Evolutionary conservation across 371 early-diverging fungal genomes (phyloP).

Genomic region (Mortierella sp.): DNA sequence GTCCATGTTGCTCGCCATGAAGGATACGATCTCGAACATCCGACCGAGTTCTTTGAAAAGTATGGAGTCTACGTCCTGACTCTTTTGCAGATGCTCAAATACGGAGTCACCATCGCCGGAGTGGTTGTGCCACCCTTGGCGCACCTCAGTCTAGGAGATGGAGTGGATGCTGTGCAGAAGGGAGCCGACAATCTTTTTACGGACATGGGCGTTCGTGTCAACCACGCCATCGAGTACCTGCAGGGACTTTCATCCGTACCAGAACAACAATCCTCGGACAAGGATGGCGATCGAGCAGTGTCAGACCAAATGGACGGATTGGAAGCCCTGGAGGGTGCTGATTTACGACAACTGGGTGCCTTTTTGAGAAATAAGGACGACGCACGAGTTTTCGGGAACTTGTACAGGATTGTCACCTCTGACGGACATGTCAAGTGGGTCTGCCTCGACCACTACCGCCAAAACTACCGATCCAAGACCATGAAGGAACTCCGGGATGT

Average conservation of each 20-base stretch:
- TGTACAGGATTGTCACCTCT: background rate
- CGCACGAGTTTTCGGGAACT: conserved; percentile 8
- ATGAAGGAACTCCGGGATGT: background rate
- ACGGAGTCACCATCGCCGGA: conserved; percentile 20
- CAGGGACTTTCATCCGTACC: background rate
- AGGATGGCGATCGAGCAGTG: background rate
- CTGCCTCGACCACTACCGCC: conserved; percentile 12
- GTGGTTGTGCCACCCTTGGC: conserved; percentile 29
- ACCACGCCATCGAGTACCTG: background rate
- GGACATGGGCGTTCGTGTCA: background rate
- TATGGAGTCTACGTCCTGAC: conserved; percentile 31
- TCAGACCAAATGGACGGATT: background rate
- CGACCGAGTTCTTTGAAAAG: conserved; percentile 42
- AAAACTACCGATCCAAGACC: background rate
- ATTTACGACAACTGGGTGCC: background rate
- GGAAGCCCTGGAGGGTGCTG: conserved; percentile 16
- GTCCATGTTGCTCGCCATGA: conserved; percentile 44
- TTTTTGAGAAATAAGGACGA: background rate
- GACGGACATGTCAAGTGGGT: conserved; percentile 27
- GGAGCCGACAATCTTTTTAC: background rate
- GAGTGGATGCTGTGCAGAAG: background rate
- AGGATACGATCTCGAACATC: conserved; percentile 34
- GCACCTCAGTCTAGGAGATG: conserved; percentile 7
- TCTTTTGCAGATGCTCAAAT: conserved; percentile 36
- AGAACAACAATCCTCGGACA: background rate